A percentile compares a stretch with the other conserved stretches of the same genome.
phyloP scores from a whole-genome alignment of 2,329 filamentous ascomycete genomes.

The Mycosphaerella sp. region DNA sequence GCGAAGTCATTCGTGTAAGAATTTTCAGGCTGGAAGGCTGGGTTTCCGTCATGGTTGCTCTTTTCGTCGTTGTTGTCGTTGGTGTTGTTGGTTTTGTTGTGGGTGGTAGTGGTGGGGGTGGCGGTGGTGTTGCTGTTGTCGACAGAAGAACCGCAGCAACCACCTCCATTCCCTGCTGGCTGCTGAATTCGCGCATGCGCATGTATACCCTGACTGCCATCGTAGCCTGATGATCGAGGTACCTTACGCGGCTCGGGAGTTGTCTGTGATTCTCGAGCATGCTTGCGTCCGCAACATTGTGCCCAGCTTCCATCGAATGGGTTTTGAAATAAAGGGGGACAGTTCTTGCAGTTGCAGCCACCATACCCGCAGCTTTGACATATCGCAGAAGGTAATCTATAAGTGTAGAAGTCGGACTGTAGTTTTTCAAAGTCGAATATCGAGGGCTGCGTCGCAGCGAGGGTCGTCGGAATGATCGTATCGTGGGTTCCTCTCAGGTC shows the following conservation, averaged over 20 bases:
- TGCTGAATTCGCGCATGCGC: conserved; percentile 3
- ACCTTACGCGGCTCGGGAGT: conserved; percentile 17
- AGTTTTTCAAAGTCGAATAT: conserved; percentile 28
- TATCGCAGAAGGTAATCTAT: conserved; percentile 32
- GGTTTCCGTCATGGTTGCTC: neutral
- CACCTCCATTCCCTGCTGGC: neutral
- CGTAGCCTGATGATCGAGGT: conserved; percentile 14
- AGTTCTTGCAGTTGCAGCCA: conserved; percentile 33
- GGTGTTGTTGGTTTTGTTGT: too few relatives aligned
- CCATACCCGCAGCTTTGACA: conserved; percentile 33
- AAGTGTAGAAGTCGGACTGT: conserved; percentile 26
- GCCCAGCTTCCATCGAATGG: conserved; percentile 30
- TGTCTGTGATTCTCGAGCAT: conserved; percentile 27
- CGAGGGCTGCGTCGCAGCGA: conserved; percentile 11
- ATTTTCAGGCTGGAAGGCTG: neutral
- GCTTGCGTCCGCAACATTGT: conserved; percentile 32
- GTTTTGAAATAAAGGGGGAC: conserved; percentile 32
- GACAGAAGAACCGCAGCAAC: conserved; percentile 1
- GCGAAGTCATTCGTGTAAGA: neutral
- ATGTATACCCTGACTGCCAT: conserved; percentile 5
- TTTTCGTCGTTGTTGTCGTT: too few relatives aligned
- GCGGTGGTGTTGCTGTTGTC: neutral
- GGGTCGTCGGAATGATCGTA: conserved; percentile 6
- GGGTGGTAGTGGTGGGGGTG: neutral
- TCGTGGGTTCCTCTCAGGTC: neutral